Evolutionary conservation across 495 filamentous ascomycete species (phyloP), one percentile per base, ranked within the genome.

Genomic region (Apiosordaria backusii): DNA sequence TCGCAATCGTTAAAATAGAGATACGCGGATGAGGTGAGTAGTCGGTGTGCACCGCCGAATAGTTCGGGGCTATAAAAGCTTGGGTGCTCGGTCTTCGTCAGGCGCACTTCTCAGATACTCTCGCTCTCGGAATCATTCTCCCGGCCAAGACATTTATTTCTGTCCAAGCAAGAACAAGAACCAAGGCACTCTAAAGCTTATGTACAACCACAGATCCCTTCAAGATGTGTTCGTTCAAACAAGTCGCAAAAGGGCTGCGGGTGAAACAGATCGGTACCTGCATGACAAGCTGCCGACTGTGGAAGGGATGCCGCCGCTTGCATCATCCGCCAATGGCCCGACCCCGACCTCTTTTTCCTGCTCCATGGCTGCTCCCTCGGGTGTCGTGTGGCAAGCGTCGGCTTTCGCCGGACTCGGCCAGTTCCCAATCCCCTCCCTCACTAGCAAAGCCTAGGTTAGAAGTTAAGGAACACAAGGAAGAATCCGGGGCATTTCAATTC

Each of bases 381-480:
- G 52, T 55, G 52, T 19, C 52, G 22, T 9, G 19, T 66, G 64
- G 67, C 67, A 63, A 69, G 50, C 52, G 60, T 69, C 67, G 67
- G 67, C 67, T 69, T 69, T 69, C 64, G 24, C 52, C 60, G 63
- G 67, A 27, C 52, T 63, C 65, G 61, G 60, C n/a, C n/a, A n/a
- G n/a, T n/a, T n/a, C n/a, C n/a, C n/a, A n/a, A n/a, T 45, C 35
- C 35, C 10, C 2, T 10, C 5, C 7, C 10, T 45, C 16, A 29
- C 4, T 29, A 29, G 7, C 27, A 3, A 13, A 45, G 35, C 9
- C 9, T 45, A 7, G 35, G 35, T 7, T 45, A 7, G 6, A 45
- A 45, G 35, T 45, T 45, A 45, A 45, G 35, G 6, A 35, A 35
- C 29, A 10, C 29, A 5, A 45, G 35, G 35, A 45, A 45, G 35